Evolutionary conservation across 306 rosid genomes (phyloP), one percentile per base, ranked within the genome.

Genomic region (Acacia acuminata): DNA sequence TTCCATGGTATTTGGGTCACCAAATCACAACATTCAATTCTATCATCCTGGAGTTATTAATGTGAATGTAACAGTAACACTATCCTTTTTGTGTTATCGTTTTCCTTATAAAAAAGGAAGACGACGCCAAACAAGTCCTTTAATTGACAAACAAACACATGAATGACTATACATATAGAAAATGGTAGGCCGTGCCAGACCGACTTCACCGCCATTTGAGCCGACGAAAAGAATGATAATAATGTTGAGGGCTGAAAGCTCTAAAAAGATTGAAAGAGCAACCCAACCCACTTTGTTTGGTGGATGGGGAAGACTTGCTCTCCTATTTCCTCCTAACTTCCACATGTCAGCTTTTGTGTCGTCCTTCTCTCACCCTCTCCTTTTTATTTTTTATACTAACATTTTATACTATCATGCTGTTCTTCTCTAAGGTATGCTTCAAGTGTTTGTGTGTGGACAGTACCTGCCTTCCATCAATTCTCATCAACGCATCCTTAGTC

Each of bases 261-360:
- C 4, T 19, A 58, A 22, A 87, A 48, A 27, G 69, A 25, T 63
- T 63, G 69, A 63, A 63, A 63, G 69, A 13, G 40, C 40, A 63
- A 63, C 20, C 20, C 40, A 63, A 63, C 69, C 69, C 40, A 27
- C 69, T 27, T 13, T 76, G 81, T 87, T 84, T 77, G 82, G 83
- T 81, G 85, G 83, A 65, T 78, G 87, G 84, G 83, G 44, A 69
- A 67, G 78, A 55, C 60, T 72, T 64, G 8, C 84, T 74, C 74
- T 36, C 81, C 73, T 5, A 3, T 14, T 32, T 77, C 82, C 84
- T 73, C 15, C 79, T 13, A 22, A 15, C 56, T 63, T 77, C 82
- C 82, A 70, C 42, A 75, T 87, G 87, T 76, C 44, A 34, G 15
- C 50, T 60, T 34, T 20, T 81, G 7, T 71, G 38, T 87, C 88